Conservation (phyloP, 306 rosid genomes). For the Lablab purpureus region DNA sequence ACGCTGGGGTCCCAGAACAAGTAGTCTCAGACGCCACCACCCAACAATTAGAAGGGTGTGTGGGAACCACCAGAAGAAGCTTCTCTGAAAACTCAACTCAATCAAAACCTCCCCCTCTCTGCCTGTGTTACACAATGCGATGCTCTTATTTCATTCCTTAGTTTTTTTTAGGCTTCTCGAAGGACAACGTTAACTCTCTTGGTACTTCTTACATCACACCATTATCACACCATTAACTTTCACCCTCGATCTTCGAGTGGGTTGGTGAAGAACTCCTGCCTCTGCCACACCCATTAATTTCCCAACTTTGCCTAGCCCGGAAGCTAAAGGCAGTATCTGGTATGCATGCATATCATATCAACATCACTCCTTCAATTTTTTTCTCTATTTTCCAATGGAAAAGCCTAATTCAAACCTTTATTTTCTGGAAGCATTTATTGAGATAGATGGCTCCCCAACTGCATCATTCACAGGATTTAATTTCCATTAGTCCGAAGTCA, state of each 20-base stretch:
- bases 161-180: neutral
- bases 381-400: neutral
- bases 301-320: constrained; percentile 35
- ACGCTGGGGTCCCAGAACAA: neutral
- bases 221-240: neutral
- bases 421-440: constrained; percentile 65
- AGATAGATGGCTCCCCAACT: constrained; percentile 73
- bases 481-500: constrained; percentile 46
- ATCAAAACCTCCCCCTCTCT: neutral
- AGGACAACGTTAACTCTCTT: neutral
- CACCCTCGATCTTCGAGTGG: constrained; percentile 28
- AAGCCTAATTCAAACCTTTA: neutral
- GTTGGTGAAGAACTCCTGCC: constrained; percentile 30
- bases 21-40: constrained; percentile 21
- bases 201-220: neutral
- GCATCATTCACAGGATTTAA: constrained; percentile 52
- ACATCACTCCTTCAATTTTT: neutral
- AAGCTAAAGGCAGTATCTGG: constrained; percentile 12
- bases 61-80: constrained; percentile 1
- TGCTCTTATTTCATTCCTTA: too few relatives aligned
- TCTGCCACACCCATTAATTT: constrained; percentile 25
- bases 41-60: constrained; percentile 4
- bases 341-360: constrained; percentile 24
- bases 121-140: neutral
- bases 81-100: constrained; percentile 31